These are phyloP conservation scores for Taphrina betulina DNA, from an alignment of 1,139 yeast genomes.

Conservation along the genomic window DNA sequence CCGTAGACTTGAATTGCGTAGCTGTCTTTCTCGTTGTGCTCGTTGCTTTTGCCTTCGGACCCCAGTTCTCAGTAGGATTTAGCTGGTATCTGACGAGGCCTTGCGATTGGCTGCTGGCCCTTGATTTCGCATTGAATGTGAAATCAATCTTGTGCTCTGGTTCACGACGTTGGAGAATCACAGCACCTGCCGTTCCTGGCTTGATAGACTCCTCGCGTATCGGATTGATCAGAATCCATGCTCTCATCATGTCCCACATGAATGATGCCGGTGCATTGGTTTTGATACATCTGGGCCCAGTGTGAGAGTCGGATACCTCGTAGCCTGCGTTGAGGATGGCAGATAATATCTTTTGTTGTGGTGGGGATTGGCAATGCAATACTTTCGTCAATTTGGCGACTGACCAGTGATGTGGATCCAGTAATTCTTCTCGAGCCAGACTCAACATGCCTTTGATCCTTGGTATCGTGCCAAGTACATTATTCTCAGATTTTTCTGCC, in stretches of 20 bases:
- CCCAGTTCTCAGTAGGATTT: slow-evolving; percentile 94
- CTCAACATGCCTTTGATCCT: slow-evolving; percentile 91
- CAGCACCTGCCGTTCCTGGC: slow-evolving; percentile 59
- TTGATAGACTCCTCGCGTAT: slow-evolving; percentile 50
- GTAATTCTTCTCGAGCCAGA: slow-evolving; percentile 70
- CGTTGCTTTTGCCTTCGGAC: slow-evolving; percentile 65
- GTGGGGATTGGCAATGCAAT: slow-evolving; percentile 79
- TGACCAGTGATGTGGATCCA: slow-evolving; percentile 74
- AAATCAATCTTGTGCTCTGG: slow-evolving; percentile 50
- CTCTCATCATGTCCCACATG: slow-evolving; percentile 68
- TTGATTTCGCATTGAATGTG: slow-evolving; percentile 38
- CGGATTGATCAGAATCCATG: slow-evolving; percentile 57
- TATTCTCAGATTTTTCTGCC: slow-evolving; percentile 46
- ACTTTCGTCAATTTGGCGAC: slow-evolving; percentile 74
- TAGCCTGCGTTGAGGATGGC: slow-evolving; percentile 87
- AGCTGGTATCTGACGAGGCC: slow-evolving; percentile 85
- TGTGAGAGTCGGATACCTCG: slow-evolving; percentile 81
- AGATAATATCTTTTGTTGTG: slow-evolving; percentile 66
- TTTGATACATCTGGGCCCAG: slow-evolving; percentile 78
- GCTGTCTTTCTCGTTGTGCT: slow-evolving; percentile 17
- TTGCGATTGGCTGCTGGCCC: slow-evolving; percentile 64
- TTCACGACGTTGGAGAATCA: slow-evolving; percentile 52
- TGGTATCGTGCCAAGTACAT: slow-evolving; percentile 70
- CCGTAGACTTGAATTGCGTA: slow-evolving; percentile 7
- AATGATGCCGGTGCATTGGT: slow-evolving; percentile 85